Evolutionary conservation across 768 basidiomycete genomes (phyloP).

Genomic region (Coprinopsis sp.): DNA sequence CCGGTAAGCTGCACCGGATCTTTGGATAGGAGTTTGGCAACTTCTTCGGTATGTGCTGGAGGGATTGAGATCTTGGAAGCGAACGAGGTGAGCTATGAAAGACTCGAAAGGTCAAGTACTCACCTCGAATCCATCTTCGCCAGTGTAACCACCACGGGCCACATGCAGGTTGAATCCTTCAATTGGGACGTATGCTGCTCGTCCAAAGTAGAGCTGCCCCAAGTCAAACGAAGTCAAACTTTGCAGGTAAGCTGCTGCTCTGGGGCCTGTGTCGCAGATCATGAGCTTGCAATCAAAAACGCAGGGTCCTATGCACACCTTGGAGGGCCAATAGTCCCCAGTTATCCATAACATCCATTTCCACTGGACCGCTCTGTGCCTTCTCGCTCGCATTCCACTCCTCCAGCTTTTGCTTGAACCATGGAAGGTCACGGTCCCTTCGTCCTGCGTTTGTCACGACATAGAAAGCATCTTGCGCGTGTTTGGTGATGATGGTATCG

Average conservation of each 20-base stretch:
- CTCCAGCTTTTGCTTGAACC: conserved; percentile 62
- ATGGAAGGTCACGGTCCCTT: conserved; percentile 72
- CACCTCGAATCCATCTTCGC: conserved; percentile 98
- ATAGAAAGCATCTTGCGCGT: conserved; percentile 76
- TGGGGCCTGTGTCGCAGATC: conserved; percentile 53
- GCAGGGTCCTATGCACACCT: conserved; percentile 41
- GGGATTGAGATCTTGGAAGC: conserved; percentile 77
- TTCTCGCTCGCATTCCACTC: conserved; percentile 72
- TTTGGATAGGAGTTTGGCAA: conserved; percentile 62
- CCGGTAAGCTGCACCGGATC: conserved; percentile 79
- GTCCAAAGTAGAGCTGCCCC: conserved; percentile 73
- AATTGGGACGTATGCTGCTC: conserved; percentile 74
- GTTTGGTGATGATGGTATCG: conserved; percentile 89
- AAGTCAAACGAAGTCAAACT: conserved; percentile 72
- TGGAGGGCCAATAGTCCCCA: conserved; percentile 92
- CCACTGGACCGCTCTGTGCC: conserved; percentile 58
- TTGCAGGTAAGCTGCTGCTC: conserved; percentile 78
- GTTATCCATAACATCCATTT: conserved; percentile 73
- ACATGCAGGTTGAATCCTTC: conserved; percentile 80
- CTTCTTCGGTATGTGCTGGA: conserved; percentile 64
- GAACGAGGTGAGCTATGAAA: conserved; percentile 1
- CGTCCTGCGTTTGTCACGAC: conserved; percentile 96
- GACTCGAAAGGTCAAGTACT: conserved; percentile 4
- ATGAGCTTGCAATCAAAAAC: background rate
- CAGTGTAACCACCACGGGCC: conserved; percentile 94